Evolutionary conservation across 495 filamentous ascomycete species (phyloP).

Genomic region (Penicillium herquei): DNA sequence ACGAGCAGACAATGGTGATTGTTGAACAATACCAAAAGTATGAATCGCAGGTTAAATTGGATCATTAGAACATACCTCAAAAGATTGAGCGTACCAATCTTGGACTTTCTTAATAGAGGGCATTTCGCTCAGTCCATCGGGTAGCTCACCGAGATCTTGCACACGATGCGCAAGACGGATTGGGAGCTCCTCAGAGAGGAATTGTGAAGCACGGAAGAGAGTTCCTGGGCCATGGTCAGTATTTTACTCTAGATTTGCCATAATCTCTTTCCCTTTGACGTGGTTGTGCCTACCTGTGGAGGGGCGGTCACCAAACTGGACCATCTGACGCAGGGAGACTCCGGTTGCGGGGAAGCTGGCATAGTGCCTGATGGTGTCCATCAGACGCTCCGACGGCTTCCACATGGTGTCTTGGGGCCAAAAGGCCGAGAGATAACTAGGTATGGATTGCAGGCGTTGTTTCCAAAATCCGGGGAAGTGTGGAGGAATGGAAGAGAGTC

Average conservation of each 20-base stretch:
- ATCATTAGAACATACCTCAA: slow-evolving; percentile 66
- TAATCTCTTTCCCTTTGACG: no score
- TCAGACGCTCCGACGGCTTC: slow-evolving; percentile 85
- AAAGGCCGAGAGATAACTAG: slow-evolving; percentile 20
- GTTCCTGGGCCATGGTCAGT: slow-evolving; percentile 58
- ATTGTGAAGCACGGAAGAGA: slow-evolving; percentile 94
- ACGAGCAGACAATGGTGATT: no score
- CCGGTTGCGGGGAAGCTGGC: slow-evolving; percentile 95
- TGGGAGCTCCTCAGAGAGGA: slow-evolving; percentile 95
- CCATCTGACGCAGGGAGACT: slow-evolving; percentile 96
- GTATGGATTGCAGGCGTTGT: neutral
- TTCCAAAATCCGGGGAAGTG: slow-evolving; percentile 4
- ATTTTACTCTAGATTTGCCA: neutral
- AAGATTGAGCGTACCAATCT: slow-evolving; percentile 99
- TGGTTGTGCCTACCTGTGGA: slow-evolving; percentile 64
- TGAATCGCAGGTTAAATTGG: neutral
- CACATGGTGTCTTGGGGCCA: slow-evolving; percentile 62
- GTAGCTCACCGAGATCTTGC: slow-evolving; percentile 84
- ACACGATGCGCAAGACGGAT: slow-evolving; percentile 96
- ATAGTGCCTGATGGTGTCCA: slow-evolving; percentile 99
- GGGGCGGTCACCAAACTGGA: slow-evolving; percentile 92
- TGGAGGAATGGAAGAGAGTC: slow-evolving; percentile 21
- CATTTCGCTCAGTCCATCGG: slow-evolving; percentile 99
- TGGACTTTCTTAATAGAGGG: slow-evolving; percentile 91
- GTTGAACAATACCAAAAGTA: no score